Conservation (phyloP, 495 filamentous ascomycete species). For the Amniculicola lignicola region DNA sequence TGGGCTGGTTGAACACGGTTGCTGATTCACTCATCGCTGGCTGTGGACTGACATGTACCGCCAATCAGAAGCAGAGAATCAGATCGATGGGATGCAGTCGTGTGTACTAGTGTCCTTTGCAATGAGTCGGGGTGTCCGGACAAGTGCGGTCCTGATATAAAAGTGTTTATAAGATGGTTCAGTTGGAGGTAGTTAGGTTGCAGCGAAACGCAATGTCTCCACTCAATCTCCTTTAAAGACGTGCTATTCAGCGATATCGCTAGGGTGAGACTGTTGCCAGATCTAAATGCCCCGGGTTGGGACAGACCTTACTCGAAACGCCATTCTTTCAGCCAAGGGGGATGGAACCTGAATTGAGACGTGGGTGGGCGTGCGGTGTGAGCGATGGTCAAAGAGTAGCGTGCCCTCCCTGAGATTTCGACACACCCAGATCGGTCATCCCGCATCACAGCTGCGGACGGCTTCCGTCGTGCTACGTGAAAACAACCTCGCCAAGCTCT, state of each 20-base stretch:
- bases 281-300: conserved; percentile 7
- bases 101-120: conserved; percentile 10
- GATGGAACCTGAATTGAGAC: too few relatives aligned
- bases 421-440: conserved; percentile 20
- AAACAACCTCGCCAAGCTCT: conserved; percentile 26
- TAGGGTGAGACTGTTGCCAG: neutral
- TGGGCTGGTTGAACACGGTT: conserved; percentile 8
- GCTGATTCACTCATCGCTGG: conserved; percentile 26
- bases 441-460: conserved; percentile 21
- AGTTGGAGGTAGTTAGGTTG: too few relatives aligned
- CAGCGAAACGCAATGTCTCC: too few relatives aligned
- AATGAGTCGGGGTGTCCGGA: conserved; percentile 12
- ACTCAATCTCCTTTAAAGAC: too few relatives aligned
- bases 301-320: conserved; percentile 1
- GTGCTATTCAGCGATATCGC: neutral
- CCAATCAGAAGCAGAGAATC: conserved; percentile 17
- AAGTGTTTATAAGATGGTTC: conserved; percentile 19
- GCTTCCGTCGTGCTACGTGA: conserved; percentile 17
- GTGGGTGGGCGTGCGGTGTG: conserved; percentile 9
- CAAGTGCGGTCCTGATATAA: conserved; percentile 19
- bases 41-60: conserved; percentile 17
- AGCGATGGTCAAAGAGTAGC: conserved; percentile 5
- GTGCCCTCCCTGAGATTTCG: conserved; percentile 9
- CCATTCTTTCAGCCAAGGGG: conserved; percentile 20
- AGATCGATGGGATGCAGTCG: conserved; percentile 6